Evolutionary conservation across 148 eudicot species (phyloP), one percentile per base, ranked within the genome.

Genomic region (Chenopodium quinoa): DNA sequence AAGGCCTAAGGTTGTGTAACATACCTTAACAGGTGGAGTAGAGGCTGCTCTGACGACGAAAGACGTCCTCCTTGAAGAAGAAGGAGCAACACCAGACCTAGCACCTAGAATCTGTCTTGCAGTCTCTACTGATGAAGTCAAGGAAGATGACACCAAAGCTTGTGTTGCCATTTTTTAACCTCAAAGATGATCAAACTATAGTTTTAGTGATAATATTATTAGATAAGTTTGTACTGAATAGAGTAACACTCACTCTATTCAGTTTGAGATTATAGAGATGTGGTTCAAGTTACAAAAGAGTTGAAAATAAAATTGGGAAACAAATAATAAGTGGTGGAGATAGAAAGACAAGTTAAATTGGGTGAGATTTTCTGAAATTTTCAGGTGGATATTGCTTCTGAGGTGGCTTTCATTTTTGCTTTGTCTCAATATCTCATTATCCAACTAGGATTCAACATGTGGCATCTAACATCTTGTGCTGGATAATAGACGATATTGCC

Each of bases 11-110:
- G 12, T 12, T 10, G 54, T 2, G 44, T 22, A 14, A 9, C 25
- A 4, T 80, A 96, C 99, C 98, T 94, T 96, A 75, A 89, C 99
- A 54, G 98, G 99, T 20, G 99, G 98, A 69, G 97, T 89, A 71
- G 99, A 85, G 56, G 98, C 72, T 50, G 99, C 94, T 82, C 88
- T 88, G 47, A 96, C 98, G 64, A 91, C 88, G 65, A 94, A 94
- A 44, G 97, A 92, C 75, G 54, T 80, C 85, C 82, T 93, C 85
- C 94, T 88, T 6, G 89, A 76, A n/a, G 84, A 82, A 31, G 92
- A 83, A 73, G 84, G 25, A 7, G 84, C 76, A 1, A 73, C 85
- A 4, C 78, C 44, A 73, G 88, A 77, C 79, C 93, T 91, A 75
- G 79, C 85, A 50, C 93, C 92, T 34, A 94, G 83, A 70, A 90